These are phyloP conservation scores for Hypomyces rosellus DNA, from an alignment of 2,329 filamentous ascomycete genomes.

Conservation along the genomic window DNA sequence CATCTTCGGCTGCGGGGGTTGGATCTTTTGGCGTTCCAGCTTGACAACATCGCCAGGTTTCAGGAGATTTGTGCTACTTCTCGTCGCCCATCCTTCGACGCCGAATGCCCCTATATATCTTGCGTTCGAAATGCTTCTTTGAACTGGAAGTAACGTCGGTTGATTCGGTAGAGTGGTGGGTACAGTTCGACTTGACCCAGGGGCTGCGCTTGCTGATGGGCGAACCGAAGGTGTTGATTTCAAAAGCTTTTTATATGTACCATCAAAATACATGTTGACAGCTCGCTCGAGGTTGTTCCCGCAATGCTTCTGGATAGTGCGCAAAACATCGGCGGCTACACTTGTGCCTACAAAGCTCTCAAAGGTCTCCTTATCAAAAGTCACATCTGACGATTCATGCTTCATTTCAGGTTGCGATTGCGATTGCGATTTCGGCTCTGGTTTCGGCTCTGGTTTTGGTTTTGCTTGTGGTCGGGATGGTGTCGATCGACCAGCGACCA, in stretches of 20 bases:
- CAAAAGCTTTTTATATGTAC: slow-evolving; percentile 53
- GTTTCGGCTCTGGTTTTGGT: background rate
- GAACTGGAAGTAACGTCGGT: slow-evolving; percentile 9
- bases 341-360: slow-evolving; percentile 55
- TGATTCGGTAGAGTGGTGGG: slow-evolving; percentile 7
- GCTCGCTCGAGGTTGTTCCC: slow-evolving; percentile 54
- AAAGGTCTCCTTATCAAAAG: slow-evolving; percentile 53
- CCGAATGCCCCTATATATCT: slow-evolving; percentile 91
- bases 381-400: slow-evolving; percentile 20
- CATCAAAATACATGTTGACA: slow-evolving; percentile 65
- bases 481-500: background rate
- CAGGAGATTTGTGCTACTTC: slow-evolving; percentile 68
- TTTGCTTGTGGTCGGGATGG: background rate
- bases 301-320: slow-evolving; percentile 47
- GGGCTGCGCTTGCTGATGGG: slow-evolving; percentile 4
- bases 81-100: slow-evolving; percentile 84
- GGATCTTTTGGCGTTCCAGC: slow-evolving; percentile 79
- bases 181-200: slow-evolving; percentile 8
- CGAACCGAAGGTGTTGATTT: slow-evolving; percentile 20
- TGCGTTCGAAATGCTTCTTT: slow-evolving; percentile 29
- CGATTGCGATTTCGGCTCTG: background rate
- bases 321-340: slow-evolving; percentile 42
- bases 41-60: slow-evolving; percentile 76
- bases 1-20: slow-evolving; percentile 43
- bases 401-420: background rate